Evolutionary conservation across 2,329 filamentous ascomycete species (phyloP).

Genomic region (Sporothrix inflata): DNA sequence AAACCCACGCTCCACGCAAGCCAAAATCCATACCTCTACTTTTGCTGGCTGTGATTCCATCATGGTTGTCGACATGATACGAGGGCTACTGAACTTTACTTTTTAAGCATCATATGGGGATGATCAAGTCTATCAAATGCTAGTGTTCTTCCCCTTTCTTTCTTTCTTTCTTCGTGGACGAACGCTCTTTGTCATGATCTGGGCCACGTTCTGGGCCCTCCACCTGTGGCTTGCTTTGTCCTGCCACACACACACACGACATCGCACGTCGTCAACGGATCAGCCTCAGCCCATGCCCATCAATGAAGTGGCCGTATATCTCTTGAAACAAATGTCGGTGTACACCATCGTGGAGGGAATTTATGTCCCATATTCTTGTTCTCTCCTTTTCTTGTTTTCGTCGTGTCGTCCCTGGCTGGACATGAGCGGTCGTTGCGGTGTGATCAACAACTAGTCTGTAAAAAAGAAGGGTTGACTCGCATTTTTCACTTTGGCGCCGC

Average conservation of each 20-base stretch:
- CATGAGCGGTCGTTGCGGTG: not conserved
- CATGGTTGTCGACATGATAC: not conserved
- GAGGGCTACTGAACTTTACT: not conserved
- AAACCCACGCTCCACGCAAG: not conserved
- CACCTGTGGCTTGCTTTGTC: not conserved
- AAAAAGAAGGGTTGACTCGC: slow-evolving; percentile 5
- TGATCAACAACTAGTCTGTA: not conserved
- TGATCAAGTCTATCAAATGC: not conserved
- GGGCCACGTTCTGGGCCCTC: not conserved
- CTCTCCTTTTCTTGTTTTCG: not conserved
- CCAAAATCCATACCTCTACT: not conserved
- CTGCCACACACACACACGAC: slow-evolving; percentile 16
- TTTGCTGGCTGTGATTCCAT: not conserved
- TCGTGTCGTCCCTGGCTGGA: not conserved
- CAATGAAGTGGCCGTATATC: not conserved
- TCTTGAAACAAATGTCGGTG: not conserved
- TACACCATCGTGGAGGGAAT: no score
- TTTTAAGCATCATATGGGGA: not conserved
- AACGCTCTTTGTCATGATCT: not conserved
- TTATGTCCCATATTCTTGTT: not conserved
- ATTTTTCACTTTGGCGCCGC: not conserved
- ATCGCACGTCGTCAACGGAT: not conserved
- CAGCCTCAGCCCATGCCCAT: not conserved
- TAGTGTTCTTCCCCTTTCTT: not conserved
- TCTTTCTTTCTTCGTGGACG: not conserved